Evolutionary conservation across 768 basidiomycete genomes (phyloP).

Genomic region (Mycena vitilis): DNA sequence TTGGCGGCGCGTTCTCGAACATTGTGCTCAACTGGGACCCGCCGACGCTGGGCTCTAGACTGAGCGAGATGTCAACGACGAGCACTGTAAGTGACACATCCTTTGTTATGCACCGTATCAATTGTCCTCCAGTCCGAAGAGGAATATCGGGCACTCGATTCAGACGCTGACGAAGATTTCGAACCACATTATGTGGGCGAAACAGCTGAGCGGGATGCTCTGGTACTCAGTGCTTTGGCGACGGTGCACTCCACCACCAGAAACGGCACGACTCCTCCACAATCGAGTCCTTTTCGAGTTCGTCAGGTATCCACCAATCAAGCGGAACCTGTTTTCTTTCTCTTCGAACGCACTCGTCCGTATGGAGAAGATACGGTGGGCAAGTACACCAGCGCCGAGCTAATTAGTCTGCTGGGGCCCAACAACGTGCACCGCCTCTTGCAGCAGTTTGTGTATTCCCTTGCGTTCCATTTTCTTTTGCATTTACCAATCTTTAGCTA

Average conservation of each 20-base stretch:
- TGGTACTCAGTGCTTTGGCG: slow-evolving; percentile 33
- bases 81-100: slow-evolving; percentile 2
- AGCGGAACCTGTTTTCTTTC: slow-evolving; percentile 34
- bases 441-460: slow-evolving; percentile 30
- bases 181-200: slow-evolving; percentile 37
- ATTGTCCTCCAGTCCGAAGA: slow-evolving; percentile 21
- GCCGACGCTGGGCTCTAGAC: slow-evolving; percentile 5
- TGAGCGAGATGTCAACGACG: slow-evolving; percentile 15
- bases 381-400: slow-evolving; percentile 36
- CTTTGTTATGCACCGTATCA: not conserved
- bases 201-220: slow-evolving; percentile 33
- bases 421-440: slow-evolving; percentile 34
- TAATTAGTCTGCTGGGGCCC: slow-evolving; percentile 35
- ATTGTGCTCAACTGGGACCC: slow-evolving; percentile 36
- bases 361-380: slow-evolving; percentile 35
- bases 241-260: slow-evolving; percentile 28
- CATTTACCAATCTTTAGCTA: slow-evolving; percentile 24
- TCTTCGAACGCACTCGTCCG: slow-evolving; percentile 35
- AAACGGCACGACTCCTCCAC: slow-evolving; percentile 33
- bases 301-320: slow-evolving; percentile 36
- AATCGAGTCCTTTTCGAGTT: slow-evolving; percentile 32
- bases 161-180: slow-evolving; percentile 36
- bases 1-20: slow-evolving; percentile 34
- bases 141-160: slow-evolving; percentile 31
- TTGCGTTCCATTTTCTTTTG: not conserved